phyloP scores from a whole-genome alignment of 83 land plant species.

The Diphasiastrum complanatum region DNA sequence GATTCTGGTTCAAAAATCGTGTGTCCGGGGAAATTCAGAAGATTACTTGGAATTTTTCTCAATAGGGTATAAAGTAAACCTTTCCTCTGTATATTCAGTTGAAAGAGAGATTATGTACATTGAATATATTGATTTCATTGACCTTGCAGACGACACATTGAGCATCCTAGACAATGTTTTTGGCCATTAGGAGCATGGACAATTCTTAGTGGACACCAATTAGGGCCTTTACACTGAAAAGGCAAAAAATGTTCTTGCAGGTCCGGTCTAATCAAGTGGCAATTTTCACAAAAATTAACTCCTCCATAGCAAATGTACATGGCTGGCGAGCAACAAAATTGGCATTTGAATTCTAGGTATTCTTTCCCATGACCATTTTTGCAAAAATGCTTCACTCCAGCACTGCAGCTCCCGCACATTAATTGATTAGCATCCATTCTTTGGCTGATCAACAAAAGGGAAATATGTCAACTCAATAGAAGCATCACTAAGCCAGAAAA shows the following conservation, averaged over 20 bases:
- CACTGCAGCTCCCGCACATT: slow-evolving; percentile 38
- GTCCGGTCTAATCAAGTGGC: slow-evolving; percentile 27
- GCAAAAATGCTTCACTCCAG: slow-evolving; percentile 19
- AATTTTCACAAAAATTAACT: slow-evolving; percentile 29
- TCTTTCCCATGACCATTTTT: slow-evolving; percentile 32
- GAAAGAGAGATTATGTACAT: too few species aligned
- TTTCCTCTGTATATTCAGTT: too few species aligned
- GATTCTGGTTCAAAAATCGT: too few species aligned
- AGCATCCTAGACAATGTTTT: slow-evolving; percentile 35
- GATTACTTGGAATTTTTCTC: too few species aligned
- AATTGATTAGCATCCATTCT: slow-evolving; percentile 19
- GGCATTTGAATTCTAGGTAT: slow-evolving; percentile 33
- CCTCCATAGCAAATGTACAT: slow-evolving; percentile 33
- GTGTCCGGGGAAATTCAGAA: too few species aligned
- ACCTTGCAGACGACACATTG: slow-evolving; percentile 29
- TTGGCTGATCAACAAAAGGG: background rate
- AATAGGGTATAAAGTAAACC: too few species aligned
- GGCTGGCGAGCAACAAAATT: slow-evolving; percentile 34
- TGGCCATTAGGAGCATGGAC: slow-evolving; percentile 38
- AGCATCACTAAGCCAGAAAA: slow-evolving; percentile 1
- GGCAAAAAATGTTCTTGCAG: background rate
- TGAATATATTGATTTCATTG: too few species aligned
- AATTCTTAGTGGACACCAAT: slow-evolving; percentile 26
- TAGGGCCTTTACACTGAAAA: slow-evolving; percentile 24
- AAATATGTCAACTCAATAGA: background rate